A percentile compares a stretch with the other conserved stretches of the same genome.
These are phyloP conservation scores for Cystoderma amianthinum DNA, from an alignment of 768 basidiomycete species.

Conservation along the genomic window DNA sequence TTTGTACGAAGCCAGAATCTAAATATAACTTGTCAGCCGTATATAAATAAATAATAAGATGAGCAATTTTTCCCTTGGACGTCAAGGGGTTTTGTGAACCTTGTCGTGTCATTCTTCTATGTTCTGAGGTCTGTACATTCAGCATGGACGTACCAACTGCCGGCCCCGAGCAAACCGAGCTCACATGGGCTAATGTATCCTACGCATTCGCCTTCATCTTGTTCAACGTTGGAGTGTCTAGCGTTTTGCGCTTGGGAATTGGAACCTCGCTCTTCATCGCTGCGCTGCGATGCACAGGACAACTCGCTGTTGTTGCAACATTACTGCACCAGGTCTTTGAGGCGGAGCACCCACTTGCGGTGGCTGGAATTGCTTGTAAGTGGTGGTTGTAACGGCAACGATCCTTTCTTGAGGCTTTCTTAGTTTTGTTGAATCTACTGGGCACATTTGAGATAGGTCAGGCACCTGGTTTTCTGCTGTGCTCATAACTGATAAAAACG, in stretches of 20 bases:
- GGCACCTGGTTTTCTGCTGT: slow-evolving; percentile 10
- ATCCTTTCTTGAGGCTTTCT: no score
- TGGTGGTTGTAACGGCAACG: no score
- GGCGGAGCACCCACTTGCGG: slow-evolving; percentile 66
- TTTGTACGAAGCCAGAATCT: no score
- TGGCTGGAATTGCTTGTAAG: slow-evolving; percentile 68
- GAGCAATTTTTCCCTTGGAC: no score
- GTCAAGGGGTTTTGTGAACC: no score
- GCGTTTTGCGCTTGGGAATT: slow-evolving; percentile 58
- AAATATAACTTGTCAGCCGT: no score
- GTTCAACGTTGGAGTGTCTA: slow-evolving; percentile 64
- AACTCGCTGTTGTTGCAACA: slow-evolving; percentile 68
- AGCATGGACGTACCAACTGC: no score
- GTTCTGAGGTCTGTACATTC: no score
- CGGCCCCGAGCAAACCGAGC: no score
- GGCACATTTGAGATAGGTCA: slow-evolving; percentile 74
- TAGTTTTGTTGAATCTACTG: slow-evolving; percentile 54
- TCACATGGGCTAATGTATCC: slow-evolving; percentile 71
- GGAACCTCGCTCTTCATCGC: slow-evolving; percentile 63
- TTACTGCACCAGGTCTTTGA: slow-evolving; percentile 71
- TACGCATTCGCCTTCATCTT: slow-evolving; percentile 72
- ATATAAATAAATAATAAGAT: no score
- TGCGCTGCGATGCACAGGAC: slow-evolving; percentile 68
- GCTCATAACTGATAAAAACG: neutral
- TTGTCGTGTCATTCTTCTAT: no score